Evolutionary conservation across 176 grass and related monocot genomes (phyloP), one percentile per base, ranked within the genome.

Genomic region (Aegilops umbellulata): DNA sequence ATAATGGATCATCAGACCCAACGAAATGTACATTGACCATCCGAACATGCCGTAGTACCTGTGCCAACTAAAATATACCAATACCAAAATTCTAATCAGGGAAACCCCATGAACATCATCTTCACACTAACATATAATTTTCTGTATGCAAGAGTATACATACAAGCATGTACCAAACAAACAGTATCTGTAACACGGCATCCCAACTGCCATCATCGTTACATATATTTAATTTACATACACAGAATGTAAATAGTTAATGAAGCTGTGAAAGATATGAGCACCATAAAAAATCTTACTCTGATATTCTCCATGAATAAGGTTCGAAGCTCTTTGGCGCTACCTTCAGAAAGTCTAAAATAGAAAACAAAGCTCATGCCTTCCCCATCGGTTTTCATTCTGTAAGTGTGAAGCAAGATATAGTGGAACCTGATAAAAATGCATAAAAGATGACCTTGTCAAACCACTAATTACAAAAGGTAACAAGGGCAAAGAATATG

Each of bases 321-420:
- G n/a, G n/a, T n/a, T n/a, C n/a, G n/a, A n/a, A n/a, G n/a, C n/a
- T n/a, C n/a, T n/a, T n/a, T n/a, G n/a, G n/a, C n/a, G n/a, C n/a
- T n/a, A n/a, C n/a, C n/a, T n/a, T n/a, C n/a, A n/a, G n/a, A n/a
- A n/a, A n/a, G n/a, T n/a, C n/a, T n/a, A n/a, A n/a, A n/a, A n/a
- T n/a, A n/a, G n/a, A n/a, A n/a, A n/a, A n/a, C n/a, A n/a, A n/a
- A n/a, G n/a, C n/a, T n/a, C n/a, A n/a, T n/a, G n/a, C n/a, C n/a
- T n/a, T n/a, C 92, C n/a, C 94, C 97, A 80, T 96, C 94, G 4
- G 82, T 38, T 92, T 94, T 98, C 97, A 84, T 89, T 95, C 65
- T 98, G 94, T 73, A 98, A 98, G 66, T 95, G 87, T 82, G 97
- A 88, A 86, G 97, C 94, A 8, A 90, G 94, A 88, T 98, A 98